A percentile compares a stretch with the other conserved stretches of the same genome.
phyloP scores from a whole-genome alignment of 192 early-diverging fungal genomes.

The Cetraspora pellucida region DNA sequence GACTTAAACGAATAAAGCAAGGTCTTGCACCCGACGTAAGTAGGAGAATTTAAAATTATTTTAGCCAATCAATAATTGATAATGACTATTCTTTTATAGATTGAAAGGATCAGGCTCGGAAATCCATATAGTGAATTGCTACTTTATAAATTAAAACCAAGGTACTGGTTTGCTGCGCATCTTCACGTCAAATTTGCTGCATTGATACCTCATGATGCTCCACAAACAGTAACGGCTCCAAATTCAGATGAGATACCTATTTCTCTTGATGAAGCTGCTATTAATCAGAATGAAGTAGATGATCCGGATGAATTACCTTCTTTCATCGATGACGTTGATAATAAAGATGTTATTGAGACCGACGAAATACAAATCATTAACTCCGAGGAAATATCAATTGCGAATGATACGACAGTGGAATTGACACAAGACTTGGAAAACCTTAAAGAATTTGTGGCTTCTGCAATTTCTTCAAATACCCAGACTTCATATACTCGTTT shows the following conservation, averaged over 20 bases:
- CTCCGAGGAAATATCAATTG: constrained; percentile 70
- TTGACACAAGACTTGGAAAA: no score
- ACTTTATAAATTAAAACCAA: constrained; percentile 74
- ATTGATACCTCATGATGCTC: constrained; percentile 50
- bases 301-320: constrained; percentile 11
- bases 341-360: not conserved
- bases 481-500: constrained; percentile 70
- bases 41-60: constrained; percentile 19
- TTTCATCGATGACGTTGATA: not conserved
- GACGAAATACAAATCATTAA: not conserved
- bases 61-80: no score
- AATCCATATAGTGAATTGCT: constrained; percentile 72
- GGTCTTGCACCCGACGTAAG: constrained; percentile 76
- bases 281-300: constrained; percentile 41
- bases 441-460: no score
- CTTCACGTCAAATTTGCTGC: constrained; percentile 91
- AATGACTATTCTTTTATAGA: constrained; percentile 45
- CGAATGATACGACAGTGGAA: constrained; percentile 42
- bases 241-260: constrained; percentile 51
- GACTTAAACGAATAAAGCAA: constrained; percentile 69
- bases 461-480: no score
- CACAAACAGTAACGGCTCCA: not conserved
- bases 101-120: constrained; percentile 73
- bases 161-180: constrained; percentile 95
- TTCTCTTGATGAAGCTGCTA: constrained; percentile 36